These are phyloP conservation scores for Penicillium thymicola DNA, from an alignment of 2,329 filamentous ascomycete genomes.

Conservation along the genomic window DNA sequence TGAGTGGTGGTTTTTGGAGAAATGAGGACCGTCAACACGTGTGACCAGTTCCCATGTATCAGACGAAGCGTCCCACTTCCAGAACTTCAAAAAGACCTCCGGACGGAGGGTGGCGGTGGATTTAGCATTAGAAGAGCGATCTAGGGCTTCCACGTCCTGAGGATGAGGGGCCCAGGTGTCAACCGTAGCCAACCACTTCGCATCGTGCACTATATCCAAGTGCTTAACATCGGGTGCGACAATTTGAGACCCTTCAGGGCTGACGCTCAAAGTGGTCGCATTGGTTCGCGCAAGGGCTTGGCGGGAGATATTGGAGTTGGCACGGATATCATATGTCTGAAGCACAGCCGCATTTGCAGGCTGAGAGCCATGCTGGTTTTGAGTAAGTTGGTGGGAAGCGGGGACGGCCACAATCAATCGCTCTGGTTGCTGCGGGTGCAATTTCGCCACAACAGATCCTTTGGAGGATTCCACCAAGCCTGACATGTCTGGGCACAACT, in stretches of 20 bases:
- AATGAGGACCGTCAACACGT: constrained; percentile 80
- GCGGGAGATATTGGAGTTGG: constrained; percentile 72
- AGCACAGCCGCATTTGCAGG: constrained; percentile 57
- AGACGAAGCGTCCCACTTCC: constrained; percentile 62
- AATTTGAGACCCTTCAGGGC: constrained; percentile 67
- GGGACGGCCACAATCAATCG: constrained; percentile 66
- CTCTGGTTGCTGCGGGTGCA: constrained; percentile 62
- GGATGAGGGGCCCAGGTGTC: constrained; percentile 82
- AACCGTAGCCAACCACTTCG: constrained; percentile 84
- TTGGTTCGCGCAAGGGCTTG: constrained; percentile 89
- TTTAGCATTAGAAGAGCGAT: constrained; percentile 31
- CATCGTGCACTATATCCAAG: constrained; percentile 73
- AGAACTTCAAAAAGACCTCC: constrained; percentile 88
- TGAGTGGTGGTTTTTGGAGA: constrained; percentile 50
- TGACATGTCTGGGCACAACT: constrained; percentile 50
- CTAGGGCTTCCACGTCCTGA: constrained; percentile 62
- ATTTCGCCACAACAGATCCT: constrained; percentile 50
- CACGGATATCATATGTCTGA: constrained; percentile 82
- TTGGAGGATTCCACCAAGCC: constrained; percentile 48
- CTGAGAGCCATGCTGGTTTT: constrained; percentile 33
- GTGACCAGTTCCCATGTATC: constrained; percentile 71
- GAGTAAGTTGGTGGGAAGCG: constrained; percentile 46
- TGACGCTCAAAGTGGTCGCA: constrained; percentile 74
- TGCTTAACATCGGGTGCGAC: constrained; percentile 74
- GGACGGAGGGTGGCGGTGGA: constrained; percentile 38